Evolutionary conservation across 2,329 filamentous ascomycete genomes (phyloP).

Genomic region (Hypomyces rosellus): DNA sequence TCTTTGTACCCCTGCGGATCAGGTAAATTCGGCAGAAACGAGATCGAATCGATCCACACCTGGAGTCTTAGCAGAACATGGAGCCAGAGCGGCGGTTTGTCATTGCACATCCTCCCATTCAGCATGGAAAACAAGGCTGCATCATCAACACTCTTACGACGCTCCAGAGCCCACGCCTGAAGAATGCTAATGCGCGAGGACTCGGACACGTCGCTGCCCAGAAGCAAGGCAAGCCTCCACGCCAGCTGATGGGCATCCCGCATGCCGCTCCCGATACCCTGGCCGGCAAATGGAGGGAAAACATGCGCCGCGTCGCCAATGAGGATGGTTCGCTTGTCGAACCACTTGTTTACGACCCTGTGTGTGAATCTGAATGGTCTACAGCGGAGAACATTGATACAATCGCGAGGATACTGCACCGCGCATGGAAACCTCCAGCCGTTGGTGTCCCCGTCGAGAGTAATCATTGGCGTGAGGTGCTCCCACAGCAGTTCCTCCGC

Average conservation of each 20-base stretch:
- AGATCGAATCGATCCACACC: conserved; percentile 1
- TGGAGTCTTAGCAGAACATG: background rate
- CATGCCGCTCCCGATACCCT: conserved; percentile 29
- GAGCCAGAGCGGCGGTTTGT: conserved; percentile 1
- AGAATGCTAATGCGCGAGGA: background rate
- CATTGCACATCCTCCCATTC: conserved; percentile 6
- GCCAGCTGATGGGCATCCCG: conserved; percentile 27
- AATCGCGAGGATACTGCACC: conserved; percentile 35
- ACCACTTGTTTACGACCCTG: conserved; percentile 41
- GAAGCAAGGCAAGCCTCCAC: conserved; percentile 21
- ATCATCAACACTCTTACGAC: conserved; percentile 10
- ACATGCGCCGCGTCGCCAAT: conserved; percentile 46
- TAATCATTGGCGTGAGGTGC: conserved; percentile 18
- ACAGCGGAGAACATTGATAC: conserved; percentile 38
- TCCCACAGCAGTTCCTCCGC: conserved; percentile 25
- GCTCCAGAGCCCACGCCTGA: conserved; percentile 9
- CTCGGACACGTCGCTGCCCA: background rate
- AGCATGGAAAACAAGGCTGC: conserved; percentile 6
- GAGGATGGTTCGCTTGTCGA: conserved; percentile 32
- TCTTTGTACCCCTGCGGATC: conserved; percentile 6
- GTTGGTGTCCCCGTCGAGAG: background rate
- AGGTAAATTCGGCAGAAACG: too few relatives aligned
- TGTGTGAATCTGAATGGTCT: conserved; percentile 37
- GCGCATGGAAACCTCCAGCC: conserved; percentile 5
- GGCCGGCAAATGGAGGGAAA: conserved; percentile 40